A percentile compares a stretch with the other conserved stretches of the same genome.
Conservation (phyloP, 768 basidiomycete species). For the Lyophyllum decastes region DNA sequence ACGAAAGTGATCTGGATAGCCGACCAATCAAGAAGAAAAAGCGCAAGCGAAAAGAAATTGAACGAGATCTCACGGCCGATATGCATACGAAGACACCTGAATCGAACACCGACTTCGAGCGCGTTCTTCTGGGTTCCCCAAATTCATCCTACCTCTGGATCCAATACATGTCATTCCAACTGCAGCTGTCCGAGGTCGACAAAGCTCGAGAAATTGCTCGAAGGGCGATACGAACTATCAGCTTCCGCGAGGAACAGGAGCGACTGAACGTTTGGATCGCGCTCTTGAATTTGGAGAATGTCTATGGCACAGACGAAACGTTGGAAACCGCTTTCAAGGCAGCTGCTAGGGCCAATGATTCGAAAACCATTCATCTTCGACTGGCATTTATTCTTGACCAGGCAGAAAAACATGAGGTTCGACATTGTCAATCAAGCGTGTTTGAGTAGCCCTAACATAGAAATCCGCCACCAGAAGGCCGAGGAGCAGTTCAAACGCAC, state of each 20-base stretch:
- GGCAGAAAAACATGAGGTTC: conserved; percentile 79
- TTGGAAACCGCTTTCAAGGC: conserved; percentile 87
- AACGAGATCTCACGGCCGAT: conserved; percentile 82
- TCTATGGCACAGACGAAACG: conserved; percentile 84
- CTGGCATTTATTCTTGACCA: conserved; percentile 85
- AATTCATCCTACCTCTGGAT: conserved; percentile 99
- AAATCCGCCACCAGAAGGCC: conserved; percentile 61
- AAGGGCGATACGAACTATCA: conserved; percentile 84
- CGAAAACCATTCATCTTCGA: conserved; percentile 86
- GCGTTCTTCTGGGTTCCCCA: conserved; percentile 88
- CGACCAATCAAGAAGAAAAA: conserved; percentile 61
- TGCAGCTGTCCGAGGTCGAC: conserved; percentile 94
- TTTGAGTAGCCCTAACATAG: background rate
- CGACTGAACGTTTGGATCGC: conserved; percentile 98
- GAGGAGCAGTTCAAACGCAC: conserved; percentile 89
- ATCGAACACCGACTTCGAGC: conserved; percentile 94
- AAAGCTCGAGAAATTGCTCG: conserved; percentile 89
- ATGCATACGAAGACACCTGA: conserved; percentile 86
- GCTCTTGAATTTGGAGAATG: conserved; percentile 89
- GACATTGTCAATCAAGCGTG: conserved; percentile 1
- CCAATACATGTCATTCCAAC: conserved; percentile 98
- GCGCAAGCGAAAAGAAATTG: conserved; percentile 68
- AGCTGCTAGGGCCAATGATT: conserved; percentile 87
- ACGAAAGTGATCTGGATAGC: conserved; percentile 48
- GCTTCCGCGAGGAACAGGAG: conserved; percentile 95